Conservation (phyloP, 108 stramenopile species). For the Aurantiochytrium sp. region DNA sequence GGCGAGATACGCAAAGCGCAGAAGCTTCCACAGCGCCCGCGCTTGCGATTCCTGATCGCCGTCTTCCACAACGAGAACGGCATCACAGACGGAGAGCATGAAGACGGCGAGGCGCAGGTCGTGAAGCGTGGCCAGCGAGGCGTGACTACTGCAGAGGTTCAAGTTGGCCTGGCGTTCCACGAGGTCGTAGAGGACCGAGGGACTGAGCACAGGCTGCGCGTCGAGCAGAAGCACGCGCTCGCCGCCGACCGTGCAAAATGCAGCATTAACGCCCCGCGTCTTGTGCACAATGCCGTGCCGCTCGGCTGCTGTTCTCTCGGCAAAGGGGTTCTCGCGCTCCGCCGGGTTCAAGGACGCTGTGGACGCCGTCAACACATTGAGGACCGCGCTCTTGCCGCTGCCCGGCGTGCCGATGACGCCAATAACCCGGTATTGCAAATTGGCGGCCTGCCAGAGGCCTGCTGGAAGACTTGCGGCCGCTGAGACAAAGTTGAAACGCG, state of each 20-base stretch:
- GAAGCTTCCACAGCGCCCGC: background rate
- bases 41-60: background rate
- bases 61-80: background rate
- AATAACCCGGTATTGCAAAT: background rate
- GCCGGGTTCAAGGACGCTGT: background rate
- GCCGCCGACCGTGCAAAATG: background rate
- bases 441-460: background rate
- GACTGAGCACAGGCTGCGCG: background rate
- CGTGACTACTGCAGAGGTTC: background rate
- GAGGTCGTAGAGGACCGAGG: constrained; percentile 4
- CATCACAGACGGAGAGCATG: background rate
- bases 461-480: background rate
- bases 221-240: background rate
- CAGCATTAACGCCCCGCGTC: background rate
- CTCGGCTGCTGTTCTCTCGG: background rate
- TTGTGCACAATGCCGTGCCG: background rate
- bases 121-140: background rate
- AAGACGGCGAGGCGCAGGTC: background rate
- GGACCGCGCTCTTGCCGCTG: background rate
- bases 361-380: background rate
- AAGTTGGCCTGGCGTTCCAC: background rate
- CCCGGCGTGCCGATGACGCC: background rate
- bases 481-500: background rate
- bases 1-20: background rate
- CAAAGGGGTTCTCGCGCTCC: background rate